Base-by-base conservation (phyloP, 2,329 filamentous ascomycete species). In the Drechslerella dactyloides region DNA sequence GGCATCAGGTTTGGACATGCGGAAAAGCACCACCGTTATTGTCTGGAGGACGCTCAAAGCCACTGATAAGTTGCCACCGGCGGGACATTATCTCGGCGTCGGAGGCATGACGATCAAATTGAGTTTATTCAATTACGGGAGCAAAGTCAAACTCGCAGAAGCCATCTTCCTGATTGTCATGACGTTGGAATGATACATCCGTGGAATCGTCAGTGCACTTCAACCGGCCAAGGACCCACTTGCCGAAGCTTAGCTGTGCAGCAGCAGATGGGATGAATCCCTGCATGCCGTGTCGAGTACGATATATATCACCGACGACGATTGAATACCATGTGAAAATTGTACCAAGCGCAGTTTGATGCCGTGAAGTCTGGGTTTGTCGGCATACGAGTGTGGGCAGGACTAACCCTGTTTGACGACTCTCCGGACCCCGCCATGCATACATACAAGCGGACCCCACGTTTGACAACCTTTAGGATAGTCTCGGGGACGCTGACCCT, bases 191-290 rank as follows among this genome's bases (percentile, higher is more conserved):
- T n/a, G n/a, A n/a, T n/a, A n/a, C n/a, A n/a, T 23, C 11, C 17
- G 7, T 19, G 23, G n/a, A 17, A 27, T 42, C 5, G 15, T 8
- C 8, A 44, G 40, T 27, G 30, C 24, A 30, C 51, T 11, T 15
- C 11, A 40, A 21, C 23, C 40, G 33, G 24, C 54, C 27, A 4
- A 42, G 65, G 46, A 23, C 58, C 58, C 58, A 70, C 65, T 70
- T 70, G 53, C 53, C 65, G 58, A 61, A 40, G 46, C 65, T 59
- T 62, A 51, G 57, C 57, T 62, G 53, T 54, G 17, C 30, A 35
- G 2, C 10, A 13, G n/a, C 35, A 10, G 15, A 42, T 3, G 17
- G 56, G 17, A 17, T 51, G 30, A 44, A 48, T 50, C 63, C 63
- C 51, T 68, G 63, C 56, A 33, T 48, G 44, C 63, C 50, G 35